Percentiles rank a stretch among this genome's conserved stretches.
These are phyloP conservation scores for Ascobolus immersus DNA, from an alignment of 495 filamentous ascomycete genomes.

Conservation along the genomic window DNA sequence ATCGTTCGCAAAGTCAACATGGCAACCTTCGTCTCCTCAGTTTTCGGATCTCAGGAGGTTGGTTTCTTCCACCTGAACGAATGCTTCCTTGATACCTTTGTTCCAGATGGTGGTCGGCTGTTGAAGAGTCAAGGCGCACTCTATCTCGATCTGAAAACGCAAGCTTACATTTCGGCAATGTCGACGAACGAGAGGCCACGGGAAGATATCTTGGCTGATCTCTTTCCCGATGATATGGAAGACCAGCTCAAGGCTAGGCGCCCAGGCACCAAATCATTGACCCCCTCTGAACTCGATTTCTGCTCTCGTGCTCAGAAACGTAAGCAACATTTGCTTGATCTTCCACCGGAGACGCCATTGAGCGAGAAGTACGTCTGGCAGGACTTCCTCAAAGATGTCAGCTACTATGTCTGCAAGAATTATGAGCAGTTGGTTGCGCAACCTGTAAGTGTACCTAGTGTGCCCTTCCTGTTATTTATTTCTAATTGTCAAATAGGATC, in stretches of 20 bases:
- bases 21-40: slow-evolving; percentile 56
- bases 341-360: slow-evolving; percentile 35
- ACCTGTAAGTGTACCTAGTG: slow-evolving; percentile 18
- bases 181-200: slow-evolving; percentile 33
- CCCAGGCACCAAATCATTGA: slow-evolving; percentile 35
- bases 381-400: slow-evolving; percentile 49
- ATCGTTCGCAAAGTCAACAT: slow-evolving; percentile 69
- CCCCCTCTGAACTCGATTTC: slow-evolving; percentile 50
- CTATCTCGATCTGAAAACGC: slow-evolving; percentile 65
- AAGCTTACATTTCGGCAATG: slow-evolving; percentile 53
- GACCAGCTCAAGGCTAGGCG: slow-evolving; percentile 36
- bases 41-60: slow-evolving; percentile 65
- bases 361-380: slow-evolving; percentile 58
- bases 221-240: slow-evolving; percentile 50
- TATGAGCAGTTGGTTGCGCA: slow-evolving; percentile 35
- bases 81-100: slow-evolving; percentile 60
- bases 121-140: slow-evolving; percentile 45
- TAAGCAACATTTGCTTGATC: slow-evolving; percentile 38
- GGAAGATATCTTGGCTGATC: slow-evolving; percentile 40
- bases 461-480: neutral
- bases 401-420: slow-evolving; percentile 48
- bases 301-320: slow-evolving; percentile 35
- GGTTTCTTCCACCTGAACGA: slow-evolving; percentile 62
- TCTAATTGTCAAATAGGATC: slow-evolving; percentile 18
- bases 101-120: slow-evolving; percentile 46